These are phyloP conservation scores for Phaffomyces opuntiae DNA, from an alignment of 805 yeast genomes.

Conservation along the genomic window DNA sequence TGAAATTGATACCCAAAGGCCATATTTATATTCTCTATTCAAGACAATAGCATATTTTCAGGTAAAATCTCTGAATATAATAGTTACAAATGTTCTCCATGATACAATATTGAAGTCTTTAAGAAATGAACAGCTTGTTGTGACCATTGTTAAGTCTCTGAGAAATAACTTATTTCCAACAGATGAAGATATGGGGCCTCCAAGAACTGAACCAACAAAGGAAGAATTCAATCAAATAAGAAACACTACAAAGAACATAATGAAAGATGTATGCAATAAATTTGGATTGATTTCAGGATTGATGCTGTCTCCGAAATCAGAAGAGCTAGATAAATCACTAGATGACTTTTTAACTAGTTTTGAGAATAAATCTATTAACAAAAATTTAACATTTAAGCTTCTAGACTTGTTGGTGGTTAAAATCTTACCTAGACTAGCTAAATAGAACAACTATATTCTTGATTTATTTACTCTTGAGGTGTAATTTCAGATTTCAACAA, in stretches of 20 bases:
- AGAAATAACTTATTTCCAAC: constrained; percentile 39
- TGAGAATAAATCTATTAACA: constrained; percentile 33
- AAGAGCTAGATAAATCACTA: constrained; percentile 18
- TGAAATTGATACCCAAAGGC: constrained; percentile 18
- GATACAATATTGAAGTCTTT: constrained; percentile 13
- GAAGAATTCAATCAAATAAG: constrained; percentile 31
- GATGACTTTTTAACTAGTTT: constrained; percentile 29
- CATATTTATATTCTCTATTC: constrained; percentile 24
- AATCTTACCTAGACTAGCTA: constrained; percentile 31
- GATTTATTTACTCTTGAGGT: background rate
- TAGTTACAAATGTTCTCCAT: constrained; percentile 17
- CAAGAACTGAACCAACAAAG: constrained; percentile 33
- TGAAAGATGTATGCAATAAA: constrained; percentile 19
- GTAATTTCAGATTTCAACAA: background rate
- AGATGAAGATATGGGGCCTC: constrained; percentile 45
- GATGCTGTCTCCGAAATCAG: constrained; percentile 18
- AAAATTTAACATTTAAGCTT: constrained; percentile 34
- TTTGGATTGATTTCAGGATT: constrained; percentile 13
- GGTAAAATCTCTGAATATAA: constrained; percentile 9
- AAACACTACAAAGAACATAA: constrained; percentile 19
- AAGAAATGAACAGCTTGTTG: constrained; percentile 14
- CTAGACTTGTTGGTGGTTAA: constrained; percentile 35
- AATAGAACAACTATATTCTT: background rate
- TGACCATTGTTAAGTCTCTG: constrained; percentile 21
- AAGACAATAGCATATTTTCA: constrained; percentile 17